A percentile compares a stretch with the other conserved stretches of the same genome.
These are phyloP conservation scores for Petunia hybrid DNA, from an alignment of 305 asterid genomes.

Conservation along the genomic window DNA sequence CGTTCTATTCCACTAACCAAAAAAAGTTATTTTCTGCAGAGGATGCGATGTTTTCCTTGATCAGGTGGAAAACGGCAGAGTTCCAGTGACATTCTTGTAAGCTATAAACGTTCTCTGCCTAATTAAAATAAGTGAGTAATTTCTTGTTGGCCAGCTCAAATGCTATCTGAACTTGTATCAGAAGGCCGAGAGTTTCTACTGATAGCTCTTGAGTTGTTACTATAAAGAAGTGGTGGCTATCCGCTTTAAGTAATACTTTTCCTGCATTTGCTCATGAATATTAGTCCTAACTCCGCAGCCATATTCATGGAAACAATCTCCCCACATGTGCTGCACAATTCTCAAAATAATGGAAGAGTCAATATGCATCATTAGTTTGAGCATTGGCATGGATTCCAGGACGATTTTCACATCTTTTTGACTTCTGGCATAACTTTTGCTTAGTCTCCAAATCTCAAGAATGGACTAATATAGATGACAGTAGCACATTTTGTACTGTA, in stretches of 20 bases:
- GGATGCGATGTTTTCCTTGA: slow-evolving; percentile 87
- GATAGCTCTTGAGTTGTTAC: background rate
- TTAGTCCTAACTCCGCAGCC: background rate
- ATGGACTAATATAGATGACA: background rate
- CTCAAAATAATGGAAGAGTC: background rate
- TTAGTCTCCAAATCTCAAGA: background rate
- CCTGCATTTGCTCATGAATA: background rate
- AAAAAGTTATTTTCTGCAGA: slow-evolving; percentile 57
- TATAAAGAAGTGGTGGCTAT: background rate
- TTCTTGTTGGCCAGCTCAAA: background rate
- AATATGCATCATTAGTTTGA: background rate
- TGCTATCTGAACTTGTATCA: background rate
- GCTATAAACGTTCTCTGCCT: background rate
- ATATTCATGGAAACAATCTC: background rate
- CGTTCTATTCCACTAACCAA: background rate
- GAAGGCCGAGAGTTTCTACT: background rate
- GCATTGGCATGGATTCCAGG: background rate
- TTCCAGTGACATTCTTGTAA: slow-evolving; percentile 17
- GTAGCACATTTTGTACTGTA: background rate
- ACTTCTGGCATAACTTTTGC: background rate
- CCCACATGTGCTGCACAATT: background rate
- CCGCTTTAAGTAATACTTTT: background rate
- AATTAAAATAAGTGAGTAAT: background rate
- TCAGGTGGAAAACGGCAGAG: slow-evolving; percentile 8
- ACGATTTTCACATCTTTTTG: background rate